Base-by-base conservation (phyloP, 1,284 basidiomycete species). In the Fomitopsis schrenkii region DNA sequence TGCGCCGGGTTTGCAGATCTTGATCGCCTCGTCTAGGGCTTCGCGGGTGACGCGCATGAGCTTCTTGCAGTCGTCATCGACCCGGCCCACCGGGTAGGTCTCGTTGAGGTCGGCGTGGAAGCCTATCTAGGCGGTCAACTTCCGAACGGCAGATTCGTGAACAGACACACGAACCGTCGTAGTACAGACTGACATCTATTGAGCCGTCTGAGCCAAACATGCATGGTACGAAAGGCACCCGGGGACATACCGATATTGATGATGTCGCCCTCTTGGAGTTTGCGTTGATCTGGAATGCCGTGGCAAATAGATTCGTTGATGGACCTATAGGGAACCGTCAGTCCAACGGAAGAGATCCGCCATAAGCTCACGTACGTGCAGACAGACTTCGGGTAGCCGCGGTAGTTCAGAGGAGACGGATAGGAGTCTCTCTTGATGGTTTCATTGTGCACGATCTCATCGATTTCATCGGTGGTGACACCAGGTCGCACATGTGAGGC, bases 231-330 rank as follows among this genome's bases (percentile, higher is more conserved):
- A 55, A 19, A 12, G 35, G 36, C 42, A 52, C 17, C n/a, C 45
- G 33, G 28, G 14, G 28, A 59, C 76, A 64, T 69, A 92, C 88
- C 97, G 54, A 97, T 85, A 75, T 97, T 97, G 73, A 97, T 79
- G 68, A 98, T 98, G 75, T 98, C 96, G 30, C 95, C 95, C 67
- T 97, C 91, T 68, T 84, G 82, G 58, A 97, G 76, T 66, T 90
- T 93, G 60, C 95, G 81, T 68, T 91, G 83, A 77, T 97, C 95
- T 48, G 95, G 95, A 66, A 98, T 97, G 59, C 94, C 94, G 75
- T 99, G 97, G 74, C 97, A 99, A 70, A 99, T 97, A 60, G 89
- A 90, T 76, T 99, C 97, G 76, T 99, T 99, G 46, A 99, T 80
- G 33, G 93, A 95, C 36, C 91, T 92, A 67, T 48, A 59, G 48